These are phyloP conservation scores for Trichoderma brevicompactum DNA, from an alignment of 2,329 filamentous ascomycete species.

Conservation along the genomic window DNA sequence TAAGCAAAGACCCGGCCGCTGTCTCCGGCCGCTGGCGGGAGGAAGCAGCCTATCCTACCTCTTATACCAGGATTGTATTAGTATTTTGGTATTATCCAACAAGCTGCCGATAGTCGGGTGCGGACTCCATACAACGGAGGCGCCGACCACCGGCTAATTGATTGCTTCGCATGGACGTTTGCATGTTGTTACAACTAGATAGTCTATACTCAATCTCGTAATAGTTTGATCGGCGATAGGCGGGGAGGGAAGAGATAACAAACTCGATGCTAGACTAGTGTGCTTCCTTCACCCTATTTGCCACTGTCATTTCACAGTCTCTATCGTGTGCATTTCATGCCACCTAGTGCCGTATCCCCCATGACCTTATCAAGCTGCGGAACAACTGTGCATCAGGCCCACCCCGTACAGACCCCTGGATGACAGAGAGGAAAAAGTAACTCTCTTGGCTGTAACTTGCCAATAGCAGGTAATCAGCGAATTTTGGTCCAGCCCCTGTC, in stretches of 20 bases:
- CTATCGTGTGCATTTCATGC: neutral
- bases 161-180: constrained; percentile 7
- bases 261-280: neutral
- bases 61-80: neutral
- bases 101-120: neutral
- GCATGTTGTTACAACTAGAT: neutral
- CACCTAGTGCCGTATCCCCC: neutral
- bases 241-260: constrained; percentile 2
- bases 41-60: neutral
- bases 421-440: neutral
- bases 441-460: neutral
- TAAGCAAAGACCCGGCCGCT: neutral
- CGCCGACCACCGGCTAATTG: neutral
- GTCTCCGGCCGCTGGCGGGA: neutral
- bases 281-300: neutral
- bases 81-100: no score
- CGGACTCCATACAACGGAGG: neutral
- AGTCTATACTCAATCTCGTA: neutral
- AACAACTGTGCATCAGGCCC: neutral
- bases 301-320: neutral
- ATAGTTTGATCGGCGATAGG: neutral
- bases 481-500: neutral
- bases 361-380: constrained; percentile 2
- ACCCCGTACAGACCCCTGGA: no score
- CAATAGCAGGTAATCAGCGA: neutral